Base-by-base conservation (phyloP, 2,329 filamentous ascomycete species). In the Graphium sp. region DNA sequence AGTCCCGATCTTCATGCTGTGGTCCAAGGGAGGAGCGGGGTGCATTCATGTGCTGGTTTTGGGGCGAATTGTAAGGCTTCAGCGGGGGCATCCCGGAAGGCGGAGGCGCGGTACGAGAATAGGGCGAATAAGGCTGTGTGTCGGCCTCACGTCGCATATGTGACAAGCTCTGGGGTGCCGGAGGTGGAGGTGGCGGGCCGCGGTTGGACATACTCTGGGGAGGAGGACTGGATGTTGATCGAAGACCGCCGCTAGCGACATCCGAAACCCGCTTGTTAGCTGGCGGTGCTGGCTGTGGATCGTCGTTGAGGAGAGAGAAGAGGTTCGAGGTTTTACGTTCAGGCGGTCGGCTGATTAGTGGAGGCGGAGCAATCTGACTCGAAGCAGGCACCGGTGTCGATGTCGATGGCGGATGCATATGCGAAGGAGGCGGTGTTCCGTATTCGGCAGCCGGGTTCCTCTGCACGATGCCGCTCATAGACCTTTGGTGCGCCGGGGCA, bases 241-340 rank as follows among this genome's bases (percentile, higher is more conserved):
- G 43, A 22, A 49, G 36, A 8, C 50, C 43, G 11, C 41, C 41
- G 29, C 42, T 41, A 8, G 55, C 50, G 7, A 69, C 52, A 30
- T 69, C 64, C 22, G 35, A 49, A 18, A 68, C 49, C 18, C 64
- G 55, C 45, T 69, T 68, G 1, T 53, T 51, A 13, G 29, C 26
- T 12, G 35, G 23, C 28, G 55, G 50, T 2, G 55, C 47, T n/a
- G 57, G 57, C 4, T 51, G 52, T 6, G 61, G 57, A 30, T 74
- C 70, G 35, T 74, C 66, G 37, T 73, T 73, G 4, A 76, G 53
- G 34, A 76, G 46, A 1, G 67, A 66, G 60, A 74, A 71, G 35
- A 76, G 59, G 36, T 55, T 74, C 10, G 68, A 73, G 6, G 61
- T 71, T 50, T 74, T 74, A n/a, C 62, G 57, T 37, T 66, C 62